Conservation (phyloP, 495 filamentous ascomycete species). For the Staphylotrichum longicolle region DNA sequence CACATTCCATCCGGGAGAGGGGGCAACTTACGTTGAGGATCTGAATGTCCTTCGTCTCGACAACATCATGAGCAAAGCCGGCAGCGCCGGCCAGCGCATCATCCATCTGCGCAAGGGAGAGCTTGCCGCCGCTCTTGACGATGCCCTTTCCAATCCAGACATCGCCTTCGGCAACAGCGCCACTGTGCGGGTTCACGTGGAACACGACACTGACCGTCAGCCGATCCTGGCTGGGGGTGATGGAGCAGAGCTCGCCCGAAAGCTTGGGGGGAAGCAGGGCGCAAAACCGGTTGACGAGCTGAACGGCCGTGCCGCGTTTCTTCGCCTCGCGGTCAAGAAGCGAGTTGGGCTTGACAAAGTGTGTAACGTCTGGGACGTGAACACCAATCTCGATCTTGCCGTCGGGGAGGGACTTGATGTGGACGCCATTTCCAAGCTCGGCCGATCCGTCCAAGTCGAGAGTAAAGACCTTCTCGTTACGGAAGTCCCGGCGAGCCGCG, state of each 20-base stretch:
- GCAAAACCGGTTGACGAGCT: constrained; percentile 86
- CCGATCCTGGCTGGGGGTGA: constrained; percentile 81
- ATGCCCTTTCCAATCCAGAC: constrained; percentile 93
- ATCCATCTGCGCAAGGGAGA: constrained; percentile 83
- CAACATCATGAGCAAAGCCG: constrained; percentile 56
- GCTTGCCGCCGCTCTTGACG: constrained; percentile 82
- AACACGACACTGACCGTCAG: constrained; percentile 92
- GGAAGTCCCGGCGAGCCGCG: constrained; percentile 82
- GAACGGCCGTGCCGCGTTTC: constrained; percentile 95
- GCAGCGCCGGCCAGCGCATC: constrained; percentile 63
- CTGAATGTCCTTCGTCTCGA: constrained; percentile 67
- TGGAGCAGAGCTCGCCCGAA: constrained; percentile 79
- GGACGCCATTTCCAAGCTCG: constrained; percentile 87
- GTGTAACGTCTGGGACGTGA: constrained; percentile 92
- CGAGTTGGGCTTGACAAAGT: constrained; percentile 95
- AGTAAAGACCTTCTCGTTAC: constrained; percentile 84
- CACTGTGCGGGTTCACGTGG: constrained; percentile 74
- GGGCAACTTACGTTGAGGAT: constrained; percentile 63
- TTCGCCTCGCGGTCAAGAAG: constrained; percentile 96
- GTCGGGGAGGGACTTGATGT: constrained; percentile 76
- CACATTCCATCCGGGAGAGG: background rate
- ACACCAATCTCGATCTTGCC: constrained; percentile 91
- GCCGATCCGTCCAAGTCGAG: constrained; percentile 81
- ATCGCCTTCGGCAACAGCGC: constrained; percentile 73
- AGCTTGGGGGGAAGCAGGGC: constrained; percentile 85